Evolutionary conservation across 2,329 filamentous ascomycete species (phyloP), one percentile per base, ranked within the genome.

Genomic region (Capronia epimyces): DNA sequence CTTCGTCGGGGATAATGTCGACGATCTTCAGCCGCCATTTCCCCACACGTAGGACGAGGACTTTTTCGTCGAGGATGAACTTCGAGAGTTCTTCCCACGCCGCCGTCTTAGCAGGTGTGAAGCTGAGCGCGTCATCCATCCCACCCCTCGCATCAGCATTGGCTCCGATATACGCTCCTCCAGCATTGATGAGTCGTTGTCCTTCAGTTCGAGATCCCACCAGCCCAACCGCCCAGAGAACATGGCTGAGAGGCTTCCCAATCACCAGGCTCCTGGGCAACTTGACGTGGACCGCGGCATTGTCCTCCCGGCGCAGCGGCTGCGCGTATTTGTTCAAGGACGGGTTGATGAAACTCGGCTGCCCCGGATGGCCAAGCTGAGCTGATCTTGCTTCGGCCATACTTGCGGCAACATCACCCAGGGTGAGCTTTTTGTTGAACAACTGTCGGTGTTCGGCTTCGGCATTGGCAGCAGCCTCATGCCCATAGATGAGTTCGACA

Each of bases 401-500:
- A 22, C 50, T 51, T 16, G 43, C 42, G 7, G 43, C 46, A 27
- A 62, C 46, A 18, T 56, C 50, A 25, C 29, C 41, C 56, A 63
- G 24, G 62, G 65, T 24, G 65, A 59, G 16, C 63, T 50, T 54
- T 24, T 59, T 60, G 18, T 50, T 63, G 61, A 75, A 69, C 4
- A 80, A 63, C 52, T 74, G 69, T 39, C 72, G 71, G 57, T 83
- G 80, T 55, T 81, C 72, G 13, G 63, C 60, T 52, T 82, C 80
- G 5, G 87, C 83, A 18, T 78, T 72, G 12, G 78, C 66, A 0
- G 90, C 89, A 55, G 78, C 78, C 6, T 76, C 63, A 0, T 73
- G 66, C 12, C 90, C 88, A 64, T 97, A 89, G 1, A 89, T 79
- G 1, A 98, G 76, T 43, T 84, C 78, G 0, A 94, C 74, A 18